Percentiles rank a stretch among this genome's conserved stretches.
Conservation (phyloP, 1,284 basidiomycete species). For the Sporisorium scitamineum region DNA sequence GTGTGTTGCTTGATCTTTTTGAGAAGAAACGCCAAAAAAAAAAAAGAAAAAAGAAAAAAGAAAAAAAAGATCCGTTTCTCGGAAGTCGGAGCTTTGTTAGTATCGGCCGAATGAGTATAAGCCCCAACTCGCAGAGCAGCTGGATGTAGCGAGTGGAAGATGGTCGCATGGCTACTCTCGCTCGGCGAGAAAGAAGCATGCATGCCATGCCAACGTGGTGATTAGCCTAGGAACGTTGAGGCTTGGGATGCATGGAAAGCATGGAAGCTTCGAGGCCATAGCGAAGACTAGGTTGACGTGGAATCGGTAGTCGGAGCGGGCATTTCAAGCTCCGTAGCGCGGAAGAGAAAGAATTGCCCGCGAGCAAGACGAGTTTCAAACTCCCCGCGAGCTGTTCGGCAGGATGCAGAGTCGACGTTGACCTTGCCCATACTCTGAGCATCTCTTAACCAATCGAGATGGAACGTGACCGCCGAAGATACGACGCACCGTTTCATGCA, state of each 20-base stretch:
- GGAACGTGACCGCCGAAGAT: constrained; percentile 7
- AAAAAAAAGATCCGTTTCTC: constrained; percentile 19
- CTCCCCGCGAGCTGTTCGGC: not conserved
- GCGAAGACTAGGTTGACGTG: not conserved
- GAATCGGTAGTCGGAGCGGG: not conserved
- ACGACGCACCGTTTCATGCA: not conserved
- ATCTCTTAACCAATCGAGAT: not conserved
- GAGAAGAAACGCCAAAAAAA: constrained; percentile 42
- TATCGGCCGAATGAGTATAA: not conserved
- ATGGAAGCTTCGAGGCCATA: not conserved
- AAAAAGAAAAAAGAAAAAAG: constrained; percentile 25
- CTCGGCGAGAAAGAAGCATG: not conserved
- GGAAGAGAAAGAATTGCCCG: not conserved
- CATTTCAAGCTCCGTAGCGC: not conserved
- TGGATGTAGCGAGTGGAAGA: not conserved
- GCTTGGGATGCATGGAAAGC: constrained; percentile 1
- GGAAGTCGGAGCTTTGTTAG: constrained; percentile 10
- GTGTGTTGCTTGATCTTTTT: constrained; percentile 10
- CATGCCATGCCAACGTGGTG: constrained; percentile 19
- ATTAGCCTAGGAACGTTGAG: constrained; percentile 36
- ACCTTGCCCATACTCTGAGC: not conserved
- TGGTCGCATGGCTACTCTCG: not conserved
- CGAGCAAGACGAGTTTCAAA: constrained; percentile 6
- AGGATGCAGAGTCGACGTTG: not conserved
- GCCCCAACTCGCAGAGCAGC: not conserved